Evolutionary conservation across 148 eudicot genomes (phyloP), one percentile per base, ranked within the genome.

Genomic region (Nepenthes mirabilis): DNA sequence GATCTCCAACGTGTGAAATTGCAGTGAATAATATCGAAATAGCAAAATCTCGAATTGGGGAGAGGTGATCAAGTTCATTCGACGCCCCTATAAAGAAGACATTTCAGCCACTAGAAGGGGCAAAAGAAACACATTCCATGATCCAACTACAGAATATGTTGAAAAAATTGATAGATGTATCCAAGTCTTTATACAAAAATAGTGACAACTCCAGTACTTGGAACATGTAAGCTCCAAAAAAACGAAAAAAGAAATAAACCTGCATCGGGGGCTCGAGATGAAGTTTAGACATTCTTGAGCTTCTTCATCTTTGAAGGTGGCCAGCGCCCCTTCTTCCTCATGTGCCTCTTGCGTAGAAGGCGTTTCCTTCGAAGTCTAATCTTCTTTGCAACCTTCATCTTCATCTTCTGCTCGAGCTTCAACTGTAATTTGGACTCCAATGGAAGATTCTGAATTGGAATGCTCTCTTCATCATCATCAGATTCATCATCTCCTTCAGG

Each of bases 261-360:
- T 54, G 75, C 57, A 47, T 11, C 37, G 48, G 55, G 36, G 36
- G 55, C 48, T 61, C 40, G 23, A 61, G 55, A 37, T 43, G 54
- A 55, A 56, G 37, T 43, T 80, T 58, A 91, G 59, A 91, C 94
- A 77, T 88, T 85, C 81, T 83, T 91, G 72, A 75, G 77, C 81
- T 79, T 83, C 78, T 87, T 88, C 98, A 91, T 72, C 87, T 88
- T 88, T 37, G 98, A 88, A 70, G 96, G 98, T 36, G 98, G 96
- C 98, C 98, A 91, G 61, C 96, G 68, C 1, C 96, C 98, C 81
- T 85, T 88, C 84, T 88, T 88, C 80, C 98, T 83, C 79, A 88
- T 36, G 32, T 35, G 76, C 56, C 96, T 80, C 64, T 91, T 91
- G 66, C 83, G 79, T 34, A 85, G 74, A 45, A 91, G 98, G 54